Evolutionary conservation across 306 rosid species (phyloP).

Genomic region (Quercus agrifolia): DNA sequence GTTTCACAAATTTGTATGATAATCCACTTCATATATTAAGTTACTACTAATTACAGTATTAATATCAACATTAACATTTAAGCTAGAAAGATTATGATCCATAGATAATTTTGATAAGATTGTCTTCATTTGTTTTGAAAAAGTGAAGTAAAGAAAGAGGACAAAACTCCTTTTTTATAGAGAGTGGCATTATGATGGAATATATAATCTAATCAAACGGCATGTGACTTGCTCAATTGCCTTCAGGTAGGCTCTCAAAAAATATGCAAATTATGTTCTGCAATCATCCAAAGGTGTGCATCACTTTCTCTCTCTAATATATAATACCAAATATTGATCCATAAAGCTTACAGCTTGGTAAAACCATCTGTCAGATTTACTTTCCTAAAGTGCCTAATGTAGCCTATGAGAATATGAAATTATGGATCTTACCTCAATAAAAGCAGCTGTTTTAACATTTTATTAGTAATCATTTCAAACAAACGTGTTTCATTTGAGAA

Average conservation of each 20-base stretch:
- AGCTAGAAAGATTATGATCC: too few species aligned
- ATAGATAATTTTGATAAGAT: too few species aligned
- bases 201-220: not conserved
- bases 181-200: not conserved
- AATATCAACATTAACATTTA: too few species aligned
- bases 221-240: not conserved
- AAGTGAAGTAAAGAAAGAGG: too few species aligned
- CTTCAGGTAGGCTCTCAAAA: not conserved
- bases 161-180: not conserved
- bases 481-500: too few species aligned
- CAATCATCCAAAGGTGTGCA: not conserved
- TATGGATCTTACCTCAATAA: too few species aligned
- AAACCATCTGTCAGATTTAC: not conserved
- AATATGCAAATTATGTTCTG: not conserved
- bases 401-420: not conserved
- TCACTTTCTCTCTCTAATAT: not conserved
- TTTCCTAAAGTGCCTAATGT: not conserved
- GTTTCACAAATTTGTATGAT: too few species aligned
- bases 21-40: too few species aligned
- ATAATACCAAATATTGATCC: not conserved
- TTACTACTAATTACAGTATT: too few species aligned
- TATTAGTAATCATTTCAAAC: too few species aligned
- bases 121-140: too few species aligned
- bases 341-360: not conserved
- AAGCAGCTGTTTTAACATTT: too few species aligned